Base-by-base conservation (phyloP, 108 stramenopile species). In the Fragilariopsis cylindrus region DNA sequence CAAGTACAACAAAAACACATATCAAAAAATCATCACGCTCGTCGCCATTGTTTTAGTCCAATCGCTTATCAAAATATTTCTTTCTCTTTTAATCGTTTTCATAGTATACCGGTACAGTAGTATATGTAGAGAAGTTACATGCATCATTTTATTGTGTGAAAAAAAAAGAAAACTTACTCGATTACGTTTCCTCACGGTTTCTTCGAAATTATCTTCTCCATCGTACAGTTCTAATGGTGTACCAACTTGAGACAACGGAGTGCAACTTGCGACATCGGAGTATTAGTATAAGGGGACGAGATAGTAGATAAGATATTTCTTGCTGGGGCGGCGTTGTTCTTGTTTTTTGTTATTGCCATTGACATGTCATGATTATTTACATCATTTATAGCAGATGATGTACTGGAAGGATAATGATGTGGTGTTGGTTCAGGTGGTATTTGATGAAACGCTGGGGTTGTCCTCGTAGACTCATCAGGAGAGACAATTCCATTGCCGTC, bases 101-200 rank as follows among this genome's bases (percentile, higher is more conserved):
- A 30, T 30, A 30, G 1, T 30, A 30, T 30, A 30, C 30, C 30
- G 30, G 30, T 30, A 30, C 30, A 30, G 30, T 30, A 30, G 30
- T 30, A 30, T 30, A 30, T 30, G 30, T 30, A 30, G 0, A 30
- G 1, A 30, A 30, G 30, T 30, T 0, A 30, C 30, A 30, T 30
- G 30, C 30, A 30, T 30, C 30, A 2, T 30, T 30, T 30, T 30
- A 30, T 30, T 30, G 30, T 30, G 30, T 30, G 30, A 30, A 2
- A 30, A 30, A 21, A 30, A 30, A 30, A 30, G n/a, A 30, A 39
- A 62, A 71, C 82, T 71, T 65, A 80, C 85, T 75, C 80, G 80
- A 49, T 87, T 86, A 5, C 87, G 77, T 74, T 92, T 85, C 55
- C 84, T 84, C 88, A 91, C 87, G 57, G 89, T 66, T 46, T 87